Base-by-base conservation (phyloP, 768 basidiomycete species). In the Mycena pura region DNA sequence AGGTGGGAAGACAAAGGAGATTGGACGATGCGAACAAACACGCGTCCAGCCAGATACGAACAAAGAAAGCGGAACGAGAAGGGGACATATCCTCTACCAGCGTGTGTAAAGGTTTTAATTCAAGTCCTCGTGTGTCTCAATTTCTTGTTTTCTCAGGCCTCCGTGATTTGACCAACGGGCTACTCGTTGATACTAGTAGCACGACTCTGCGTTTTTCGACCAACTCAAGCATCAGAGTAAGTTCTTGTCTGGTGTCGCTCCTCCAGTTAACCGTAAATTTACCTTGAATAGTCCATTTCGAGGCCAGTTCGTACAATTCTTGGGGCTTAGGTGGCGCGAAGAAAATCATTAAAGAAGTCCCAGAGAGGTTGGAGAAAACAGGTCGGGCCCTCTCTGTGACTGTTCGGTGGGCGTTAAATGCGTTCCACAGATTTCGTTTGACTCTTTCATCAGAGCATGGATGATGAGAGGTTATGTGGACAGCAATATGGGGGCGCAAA, bases 131-230 rank as follows among this genome's bases (percentile, higher is more conserved):
- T n/a, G n/a, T n/a, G n/a, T n/a, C n/a, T n/a, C n/a, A n/a, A n/a
- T n/a, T n/a, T n/a, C n/a, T n/a, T n/a, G n/a, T n/a, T n/a, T n/a
- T n/a, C n/a, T n/a, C n/a, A n/a, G n/a, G n/a, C 6, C 52, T 79
- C 15, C 47, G 45, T 10, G 14, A 59, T 54, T 61, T 82, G 48
- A 70, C 74, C n/a, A 75, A 80, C 47, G 80, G 71, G 3, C 64
- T 82, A 19, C 68, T 82, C 45, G 69, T 74, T 15, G 81, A 83
- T 45, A 62, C 66, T 9, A 76, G 80, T 81, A 80, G 49, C 76
- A 79, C 43, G 65, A 75, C 17, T 59, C 63, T 3, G 70, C 77
- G 17, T 80, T 76, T 69, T 54, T 79, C 10, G 66, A 73, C 0
- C 73, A 72, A 50, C 74, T 76, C 47, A 74, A 80, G 50, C 58